A percentile compares a stretch with the other conserved stretches of the same genome.
phyloP scores from a whole-genome alignment of 2,329 filamentous ascomycete species.

The Orbilia brochopaga region DNA sequence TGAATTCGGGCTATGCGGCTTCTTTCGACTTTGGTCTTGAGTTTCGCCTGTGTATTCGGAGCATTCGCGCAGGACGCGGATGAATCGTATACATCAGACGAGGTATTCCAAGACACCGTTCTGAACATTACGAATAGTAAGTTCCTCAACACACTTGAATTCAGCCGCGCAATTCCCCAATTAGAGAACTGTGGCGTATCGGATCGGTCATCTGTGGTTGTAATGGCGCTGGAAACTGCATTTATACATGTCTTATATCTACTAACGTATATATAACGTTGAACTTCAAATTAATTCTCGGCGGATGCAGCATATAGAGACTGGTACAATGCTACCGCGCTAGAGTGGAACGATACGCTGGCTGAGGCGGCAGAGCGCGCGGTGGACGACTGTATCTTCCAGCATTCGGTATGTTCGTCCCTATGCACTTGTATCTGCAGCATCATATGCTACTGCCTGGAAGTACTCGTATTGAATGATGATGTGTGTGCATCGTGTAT shows the following conservation, averaged over 20 bases:
- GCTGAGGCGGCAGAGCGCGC: constrained; percentile 34
- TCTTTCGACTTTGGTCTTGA: background rate
- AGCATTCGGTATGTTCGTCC: constrained; percentile 35
- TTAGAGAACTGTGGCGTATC: too few species aligned
- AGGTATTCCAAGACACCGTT: constrained; percentile 14
- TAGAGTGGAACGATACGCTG: constrained; percentile 48
- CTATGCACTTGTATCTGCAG: background rate
- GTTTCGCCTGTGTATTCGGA: background rate
- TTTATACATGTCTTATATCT: too few species aligned
- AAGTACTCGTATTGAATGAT: background rate
- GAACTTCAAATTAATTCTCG: background rate
- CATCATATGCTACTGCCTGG: background rate
- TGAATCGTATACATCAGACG: constrained; percentile 41
- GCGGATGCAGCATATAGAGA: constrained; percentile 38
- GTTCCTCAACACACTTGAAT: constrained; percentile 13
- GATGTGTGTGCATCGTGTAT: background rate
- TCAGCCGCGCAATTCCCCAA: background rate
- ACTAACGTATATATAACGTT: too few species aligned
- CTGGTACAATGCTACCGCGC: constrained; percentile 45
- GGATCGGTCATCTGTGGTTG: too few species aligned
- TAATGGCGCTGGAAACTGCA: too few species aligned
- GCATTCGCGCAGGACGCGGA: constrained; percentile 35
- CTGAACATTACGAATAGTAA: constrained; percentile 46
- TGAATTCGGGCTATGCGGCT: background rate
- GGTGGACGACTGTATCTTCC: constrained; percentile 41